phyloP scores from a whole-genome alignment of 1,284 basidiomycete species.

The Schizopora paradoxa region DNA sequence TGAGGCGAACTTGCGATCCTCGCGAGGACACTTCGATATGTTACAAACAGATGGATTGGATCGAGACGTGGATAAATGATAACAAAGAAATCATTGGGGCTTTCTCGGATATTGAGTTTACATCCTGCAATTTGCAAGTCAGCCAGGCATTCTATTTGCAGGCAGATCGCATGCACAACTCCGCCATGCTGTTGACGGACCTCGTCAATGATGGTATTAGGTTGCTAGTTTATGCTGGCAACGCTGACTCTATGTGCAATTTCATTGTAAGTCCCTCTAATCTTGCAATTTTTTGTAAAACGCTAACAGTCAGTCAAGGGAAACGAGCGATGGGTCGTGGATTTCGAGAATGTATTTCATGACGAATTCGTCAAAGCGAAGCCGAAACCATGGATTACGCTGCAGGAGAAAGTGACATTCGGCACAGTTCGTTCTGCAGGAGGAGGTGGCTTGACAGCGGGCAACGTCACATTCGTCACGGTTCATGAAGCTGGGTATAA shows the following conservation, averaged over 20 bases:
- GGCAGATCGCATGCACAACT: constrained; percentile 78
- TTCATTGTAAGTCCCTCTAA: constrained; percentile 44
- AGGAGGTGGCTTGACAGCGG: constrained; percentile 65
- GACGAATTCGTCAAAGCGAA: constrained; percentile 53
- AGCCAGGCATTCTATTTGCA: constrained; percentile 67
- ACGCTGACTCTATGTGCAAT: constrained; percentile 65
- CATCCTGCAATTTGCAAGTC: constrained; percentile 54
- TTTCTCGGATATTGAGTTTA: constrained; percentile 50
- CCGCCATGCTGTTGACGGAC: constrained; percentile 65
- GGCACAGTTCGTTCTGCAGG: constrained; percentile 55
- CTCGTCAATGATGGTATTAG: constrained; percentile 73
- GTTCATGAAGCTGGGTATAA: constrained; percentile 71
- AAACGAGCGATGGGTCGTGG: constrained; percentile 66
- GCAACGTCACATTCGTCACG: constrained; percentile 72
- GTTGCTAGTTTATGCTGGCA: constrained; percentile 79
- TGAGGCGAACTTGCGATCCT: constrained; percentile 70
- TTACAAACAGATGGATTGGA: constrained; percentile 75
- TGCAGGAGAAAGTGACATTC: constrained; percentile 39
- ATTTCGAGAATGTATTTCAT: constrained; percentile 56
- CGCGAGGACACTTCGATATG: constrained; percentile 66
- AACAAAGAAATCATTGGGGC: constrained; percentile 77
- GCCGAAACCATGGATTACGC: constrained; percentile 50
- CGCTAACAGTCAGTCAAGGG: constrained; percentile 38
- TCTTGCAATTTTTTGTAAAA: background rate
- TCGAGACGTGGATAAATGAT: constrained; percentile 75